Conservation (phyloP, 305 asterid genomes). For the Solanum hybrid region DNA sequence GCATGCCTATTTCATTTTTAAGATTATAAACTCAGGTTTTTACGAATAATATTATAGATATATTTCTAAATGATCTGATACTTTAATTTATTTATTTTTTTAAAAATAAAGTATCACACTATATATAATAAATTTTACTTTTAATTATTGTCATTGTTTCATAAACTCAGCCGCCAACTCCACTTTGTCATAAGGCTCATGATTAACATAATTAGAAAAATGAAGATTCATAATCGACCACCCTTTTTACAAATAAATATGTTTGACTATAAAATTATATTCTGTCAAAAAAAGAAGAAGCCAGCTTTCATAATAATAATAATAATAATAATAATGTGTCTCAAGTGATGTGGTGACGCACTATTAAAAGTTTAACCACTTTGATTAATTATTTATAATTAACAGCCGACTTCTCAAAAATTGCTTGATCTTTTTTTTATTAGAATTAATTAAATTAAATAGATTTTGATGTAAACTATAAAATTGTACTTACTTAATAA, state of each 20-base stretch:
- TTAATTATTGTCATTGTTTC: neutral
- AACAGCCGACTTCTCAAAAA: neutral
- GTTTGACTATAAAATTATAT: conserved; percentile 6
- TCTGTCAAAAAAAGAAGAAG: neutral
- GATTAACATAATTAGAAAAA: neutral
- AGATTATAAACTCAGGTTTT: neutral
- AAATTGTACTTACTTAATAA: neutral
- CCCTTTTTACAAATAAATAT: neutral
- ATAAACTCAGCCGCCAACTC: neutral
- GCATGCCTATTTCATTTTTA: neutral
- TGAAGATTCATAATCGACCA: neutral
- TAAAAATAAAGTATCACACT: neutral
- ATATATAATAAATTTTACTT: neutral
- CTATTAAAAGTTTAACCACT: neutral
- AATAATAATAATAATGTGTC: neutral
- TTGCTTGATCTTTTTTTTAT: neutral
- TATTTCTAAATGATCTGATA: neutral
- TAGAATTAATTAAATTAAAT: neutral
- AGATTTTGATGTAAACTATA: neutral
- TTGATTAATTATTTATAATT: conserved; percentile 3
- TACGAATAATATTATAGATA: neutral
- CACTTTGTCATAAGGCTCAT: neutral
- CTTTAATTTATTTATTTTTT: neutral
- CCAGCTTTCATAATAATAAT: neutral
- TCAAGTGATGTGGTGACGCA: conserved; percentile 6